A percentile compares a stretch with the other conserved stretches of the same genome.
Evolutionary conservation across 768 basidiomycete genomes (phyloP).

Genomic region (Scleroderma citrinum): DNA sequence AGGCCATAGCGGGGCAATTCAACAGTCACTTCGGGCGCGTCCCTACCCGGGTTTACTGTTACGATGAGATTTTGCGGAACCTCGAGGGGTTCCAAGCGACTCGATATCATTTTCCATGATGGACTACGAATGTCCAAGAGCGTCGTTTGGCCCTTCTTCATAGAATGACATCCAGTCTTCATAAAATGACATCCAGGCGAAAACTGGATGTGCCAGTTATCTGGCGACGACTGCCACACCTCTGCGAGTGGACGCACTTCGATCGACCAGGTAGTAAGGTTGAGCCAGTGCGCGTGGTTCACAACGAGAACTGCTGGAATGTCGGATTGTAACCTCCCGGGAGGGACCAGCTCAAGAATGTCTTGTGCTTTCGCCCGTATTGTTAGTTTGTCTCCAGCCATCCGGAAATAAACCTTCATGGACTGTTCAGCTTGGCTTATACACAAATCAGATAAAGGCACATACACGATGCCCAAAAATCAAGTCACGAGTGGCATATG

Average conservation of each 20-base stretch:
- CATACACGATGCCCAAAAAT: constrained; percentile 6
- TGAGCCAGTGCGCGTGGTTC: constrained; percentile 26
- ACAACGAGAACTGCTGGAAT: constrained; percentile 19
- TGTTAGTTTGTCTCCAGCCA: constrained; percentile 11
- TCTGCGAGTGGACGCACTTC: constrained; percentile 24
- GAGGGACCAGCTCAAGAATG: constrained; percentile 22
- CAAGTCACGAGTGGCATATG: constrained; percentile 5
- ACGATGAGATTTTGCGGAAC: constrained; percentile 17
- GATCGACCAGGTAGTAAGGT: constrained; percentile 15
- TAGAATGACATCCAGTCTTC: too few species aligned
- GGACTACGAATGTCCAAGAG: constrained; percentile 25
- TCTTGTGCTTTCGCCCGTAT: constrained; percentile 11
- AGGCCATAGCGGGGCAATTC: too few species aligned
- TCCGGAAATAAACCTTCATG: constrained; percentile 20
- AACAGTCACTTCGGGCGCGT: not conserved
- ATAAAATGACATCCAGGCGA: too few species aligned
- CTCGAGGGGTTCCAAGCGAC: constrained; percentile 21
- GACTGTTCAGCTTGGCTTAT: too few species aligned
- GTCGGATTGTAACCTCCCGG: constrained; percentile 16
- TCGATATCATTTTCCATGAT: constrained; percentile 23
- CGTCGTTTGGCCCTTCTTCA: constrained; percentile 1
- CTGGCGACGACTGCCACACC: constrained; percentile 19
- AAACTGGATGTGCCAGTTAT: constrained; percentile 29
- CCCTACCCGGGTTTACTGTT: not conserved
- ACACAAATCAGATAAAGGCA: not conserved